A percentile compares a stretch with the other conserved stretches of the same genome.
Conservation (phyloP, 345 rosid genomes). For the Balakata baccata region DNA sequence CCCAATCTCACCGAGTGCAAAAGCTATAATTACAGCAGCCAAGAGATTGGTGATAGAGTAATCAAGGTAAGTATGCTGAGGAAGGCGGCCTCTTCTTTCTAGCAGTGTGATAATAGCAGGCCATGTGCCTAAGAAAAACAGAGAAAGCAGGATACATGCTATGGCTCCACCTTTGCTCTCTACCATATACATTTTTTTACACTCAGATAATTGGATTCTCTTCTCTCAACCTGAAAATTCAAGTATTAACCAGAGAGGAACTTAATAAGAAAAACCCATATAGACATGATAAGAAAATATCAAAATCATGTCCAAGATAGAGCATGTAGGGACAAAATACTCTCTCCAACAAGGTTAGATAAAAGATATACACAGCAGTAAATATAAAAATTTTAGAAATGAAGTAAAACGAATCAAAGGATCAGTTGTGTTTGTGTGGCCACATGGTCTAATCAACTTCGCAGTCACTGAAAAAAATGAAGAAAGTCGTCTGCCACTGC, state of each 20-base stretch:
- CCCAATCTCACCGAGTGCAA: slow-evolving; percentile 62
- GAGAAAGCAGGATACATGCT: slow-evolving; percentile 58
- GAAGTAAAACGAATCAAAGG: too few relatives aligned
- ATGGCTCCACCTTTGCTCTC: slow-evolving; percentile 91
- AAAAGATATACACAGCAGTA: too few relatives aligned
- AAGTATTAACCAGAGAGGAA: background rate
- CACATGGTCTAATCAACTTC: too few relatives aligned
- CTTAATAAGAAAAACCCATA: too few relatives aligned
- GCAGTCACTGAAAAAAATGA: too few relatives aligned
- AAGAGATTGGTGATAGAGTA: slow-evolving; percentile 71
- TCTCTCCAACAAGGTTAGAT: too few relatives aligned
- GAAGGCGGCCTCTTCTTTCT: slow-evolving; percentile 85
- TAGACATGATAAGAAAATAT: too few relatives aligned
- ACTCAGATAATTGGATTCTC: background rate
- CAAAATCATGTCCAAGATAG: too few relatives aligned
- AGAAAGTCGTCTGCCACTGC: too few relatives aligned
- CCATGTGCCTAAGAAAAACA: slow-evolving; percentile 83
- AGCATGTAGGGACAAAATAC: too few relatives aligned
- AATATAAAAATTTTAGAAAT: too few relatives aligned
- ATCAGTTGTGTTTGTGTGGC: too few relatives aligned
- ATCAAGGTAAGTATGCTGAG: slow-evolving; percentile 90
- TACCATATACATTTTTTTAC: slow-evolving; percentile 55
- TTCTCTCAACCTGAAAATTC: background rate
- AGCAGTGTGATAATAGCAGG: slow-evolving; percentile 76
- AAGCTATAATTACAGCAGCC: slow-evolving; percentile 69